Evolutionary conservation across 2,329 filamentous ascomycete species (phyloP), one percentile per base, ranked within the genome.

Genomic region (Cladophialophora yegresii): DNA sequence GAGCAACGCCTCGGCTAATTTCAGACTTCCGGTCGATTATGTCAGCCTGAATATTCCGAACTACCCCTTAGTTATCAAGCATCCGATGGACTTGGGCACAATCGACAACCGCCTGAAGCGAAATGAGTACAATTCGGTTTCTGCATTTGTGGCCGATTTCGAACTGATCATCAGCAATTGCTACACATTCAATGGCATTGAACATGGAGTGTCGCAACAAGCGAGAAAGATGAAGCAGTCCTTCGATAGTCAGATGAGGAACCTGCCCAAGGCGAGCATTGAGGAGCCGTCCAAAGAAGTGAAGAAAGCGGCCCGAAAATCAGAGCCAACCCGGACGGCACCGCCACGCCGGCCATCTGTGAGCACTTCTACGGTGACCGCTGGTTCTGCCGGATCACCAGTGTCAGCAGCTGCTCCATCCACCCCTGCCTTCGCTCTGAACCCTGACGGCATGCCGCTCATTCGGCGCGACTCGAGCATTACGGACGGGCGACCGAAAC

Each of bases 401-500:
- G 76, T 76, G 22, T 75, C 77, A 28, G 71, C 75, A 32, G 73
- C 79, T 3, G 73, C 79, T 3, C 77, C 79, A 5, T 79, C 80
- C 30, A 75, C 82, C 22, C 77, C 80, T 4, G 85, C 89, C 0
- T 96, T 92, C 77, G 91, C 92, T 2, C 81, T 96, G 10, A 87
- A 89, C 26, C 86, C 91, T 1, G 87, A 91, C 71, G 91, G 91
- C 1, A 83, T 91, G 45, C 92, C 92, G 8, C 83, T 92, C 45
- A 95, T 95, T 68, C 89, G 95, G 60, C 89, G 93, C 22, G 92
- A 96, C 72, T 96, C 91, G 1, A 89, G 87, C 5, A 89, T 88
- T 63, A 84, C 85, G 4, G 91, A 92, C 70, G 89, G 88, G 62
- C 87, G 95, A 58, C 93, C 93, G 10, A 97, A 97, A 82, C 89